These are phyloP conservation scores for Exophiala dermatitidis DNA, from an alignment of 2,329 filamentous ascomycete genomes.

Conservation along the genomic window DNA sequence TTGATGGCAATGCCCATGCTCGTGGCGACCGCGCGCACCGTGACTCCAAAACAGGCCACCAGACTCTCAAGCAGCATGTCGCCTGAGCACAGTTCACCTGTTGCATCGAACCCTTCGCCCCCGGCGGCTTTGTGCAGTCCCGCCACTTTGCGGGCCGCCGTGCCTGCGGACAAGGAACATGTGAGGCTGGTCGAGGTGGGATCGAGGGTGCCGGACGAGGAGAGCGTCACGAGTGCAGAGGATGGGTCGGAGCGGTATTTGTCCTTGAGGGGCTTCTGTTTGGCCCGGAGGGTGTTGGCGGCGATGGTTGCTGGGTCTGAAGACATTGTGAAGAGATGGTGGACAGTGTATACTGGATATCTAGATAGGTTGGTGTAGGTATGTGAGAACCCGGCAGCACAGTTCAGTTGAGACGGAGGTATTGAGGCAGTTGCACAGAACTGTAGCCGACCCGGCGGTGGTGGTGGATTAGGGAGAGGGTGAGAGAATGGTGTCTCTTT, in stretches of 20 bases:
- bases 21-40: constrained; percentile 46
- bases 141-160: constrained; percentile 39
- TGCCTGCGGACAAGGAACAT: constrained; percentile 42
- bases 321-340: constrained; percentile 15
- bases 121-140: constrained; percentile 45
- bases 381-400: no score
- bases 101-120: constrained; percentile 37
- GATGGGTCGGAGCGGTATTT: constrained; percentile 40
- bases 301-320: constrained; percentile 19
- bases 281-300: constrained; percentile 36
- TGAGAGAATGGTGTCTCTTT: no score
- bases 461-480: no score
- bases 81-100: constrained; percentile 44
- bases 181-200: constrained; percentile 36
- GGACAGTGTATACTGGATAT: not conserved
- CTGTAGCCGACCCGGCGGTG: no score
- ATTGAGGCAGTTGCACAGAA: no score
- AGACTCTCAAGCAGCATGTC: constrained; percentile 47
- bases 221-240: constrained; percentile 42
- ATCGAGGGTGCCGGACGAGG: constrained; percentile 41
- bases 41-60: constrained; percentile 46
- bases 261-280: constrained; percentile 45
- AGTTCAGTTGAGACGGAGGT: no score
- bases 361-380: no score
- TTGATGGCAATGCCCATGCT: constrained; percentile 40